These are phyloP conservation scores for Kluyveromyces wickerhamii DNA, from an alignment of 805 yeast species.

Conservation along the genomic window DNA sequence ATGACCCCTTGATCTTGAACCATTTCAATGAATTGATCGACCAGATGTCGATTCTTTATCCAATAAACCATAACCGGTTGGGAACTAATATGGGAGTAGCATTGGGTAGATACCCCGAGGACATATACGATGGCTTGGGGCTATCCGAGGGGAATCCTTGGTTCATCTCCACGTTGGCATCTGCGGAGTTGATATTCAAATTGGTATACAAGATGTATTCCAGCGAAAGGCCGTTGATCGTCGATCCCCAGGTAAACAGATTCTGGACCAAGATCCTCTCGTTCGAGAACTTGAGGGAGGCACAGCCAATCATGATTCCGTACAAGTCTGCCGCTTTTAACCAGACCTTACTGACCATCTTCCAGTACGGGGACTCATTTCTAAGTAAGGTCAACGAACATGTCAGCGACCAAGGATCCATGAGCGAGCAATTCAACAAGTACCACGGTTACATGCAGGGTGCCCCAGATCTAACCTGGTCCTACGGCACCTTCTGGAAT, in stretches of 20 bases:
- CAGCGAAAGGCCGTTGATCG: constrained; percentile 36
- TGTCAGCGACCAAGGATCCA: constrained; percentile 54
- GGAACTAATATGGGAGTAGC: constrained; percentile 46
- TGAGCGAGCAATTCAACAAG: constrained; percentile 85
- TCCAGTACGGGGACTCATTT: constrained; percentile 60
- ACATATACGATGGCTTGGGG: constrained; percentile 69
- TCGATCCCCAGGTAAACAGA: constrained; percentile 22
- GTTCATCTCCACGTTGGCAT: constrained; percentile 73
- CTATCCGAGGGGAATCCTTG: constrained; percentile 84
- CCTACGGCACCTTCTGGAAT: constrained; percentile 70
- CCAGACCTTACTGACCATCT: constrained; percentile 37
- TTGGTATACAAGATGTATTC: constrained; percentile 39
- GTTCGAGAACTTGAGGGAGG: constrained; percentile 12
- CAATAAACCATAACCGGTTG: constrained; percentile 53
- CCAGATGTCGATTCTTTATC: constrained; percentile 69
- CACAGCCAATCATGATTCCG: constrained; percentile 19
- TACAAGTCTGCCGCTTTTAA: constrained; percentile 36
- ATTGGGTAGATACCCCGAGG: constrained; percentile 90
- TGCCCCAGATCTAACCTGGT: constrained; percentile 85
- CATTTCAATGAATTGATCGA: constrained; percentile 54
- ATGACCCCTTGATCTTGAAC: constrained; percentile 49
- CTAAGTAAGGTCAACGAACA: constrained; percentile 50
- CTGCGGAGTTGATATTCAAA: constrained; percentile 55
- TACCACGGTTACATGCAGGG: constrained; percentile 82
- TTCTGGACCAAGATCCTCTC: constrained; percentile 20